Percentiles rank a stretch among this genome's conserved stretches.
These are phyloP conservation scores for Arthroderma uncinatum DNA, from an alignment of 2,329 filamentous ascomycete species.

Conservation along the genomic window DNA sequence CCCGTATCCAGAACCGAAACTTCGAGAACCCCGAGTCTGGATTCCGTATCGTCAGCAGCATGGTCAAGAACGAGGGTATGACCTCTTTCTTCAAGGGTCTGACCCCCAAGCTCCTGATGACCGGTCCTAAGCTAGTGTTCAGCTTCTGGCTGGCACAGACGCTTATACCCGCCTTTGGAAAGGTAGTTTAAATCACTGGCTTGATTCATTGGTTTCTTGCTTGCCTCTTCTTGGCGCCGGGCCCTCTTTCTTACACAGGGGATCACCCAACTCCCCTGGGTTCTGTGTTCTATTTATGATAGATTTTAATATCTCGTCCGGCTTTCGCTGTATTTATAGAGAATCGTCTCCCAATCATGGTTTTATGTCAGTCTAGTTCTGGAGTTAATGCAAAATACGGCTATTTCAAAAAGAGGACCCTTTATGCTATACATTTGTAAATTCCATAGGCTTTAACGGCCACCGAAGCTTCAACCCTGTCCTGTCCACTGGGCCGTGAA, in stretches of 20 bases:
- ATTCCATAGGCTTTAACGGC: no score
- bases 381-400: slow-evolving; percentile 2
- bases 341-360: neutral
- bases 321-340: slow-evolving; percentile 4
- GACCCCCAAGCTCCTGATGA: slow-evolving; percentile 96
- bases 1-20: slow-evolving; percentile 94
- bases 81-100: slow-evolving; percentile 94
- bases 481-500: no score
- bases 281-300: neutral
- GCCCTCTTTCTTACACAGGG: neutral
- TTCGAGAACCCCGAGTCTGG: slow-evolving; percentile 96
- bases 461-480: no score
- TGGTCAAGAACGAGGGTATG: slow-evolving; percentile 81
- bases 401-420: neutral
- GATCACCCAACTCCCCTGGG: neutral
- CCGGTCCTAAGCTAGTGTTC: slow-evolving; percentile 95
- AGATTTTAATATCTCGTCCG: slow-evolving; percentile 2
- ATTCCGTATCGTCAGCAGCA: slow-evolving; percentile 81
- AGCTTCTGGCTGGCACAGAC: slow-evolving; percentile 99
- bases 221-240: neutral
- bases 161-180: slow-evolving; percentile 83
- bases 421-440: neutral
- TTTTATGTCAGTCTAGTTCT: neutral
- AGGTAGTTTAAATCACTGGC: slow-evolving; percentile 43
- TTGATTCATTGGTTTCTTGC: neutral